These are phyloP conservation scores for Colletotrichum chlorophyti DNA, from an alignment of 2,329 filamentous ascomycete species.

Conservation along the genomic window DNA sequence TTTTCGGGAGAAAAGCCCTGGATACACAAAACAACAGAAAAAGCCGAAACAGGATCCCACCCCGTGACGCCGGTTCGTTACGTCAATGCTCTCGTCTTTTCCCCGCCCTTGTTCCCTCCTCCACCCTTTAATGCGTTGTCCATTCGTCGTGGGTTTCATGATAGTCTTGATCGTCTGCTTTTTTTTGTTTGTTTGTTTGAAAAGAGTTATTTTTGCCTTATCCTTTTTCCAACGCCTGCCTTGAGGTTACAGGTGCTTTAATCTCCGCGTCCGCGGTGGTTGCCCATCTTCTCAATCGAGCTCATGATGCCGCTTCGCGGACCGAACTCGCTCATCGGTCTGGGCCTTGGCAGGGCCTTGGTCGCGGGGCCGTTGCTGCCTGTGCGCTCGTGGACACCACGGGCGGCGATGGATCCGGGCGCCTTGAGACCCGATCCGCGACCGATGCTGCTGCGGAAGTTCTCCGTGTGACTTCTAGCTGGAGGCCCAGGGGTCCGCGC, in stretches of 20 bases:
- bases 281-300: slow-evolving; percentile 89
- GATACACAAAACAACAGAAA: slow-evolving; percentile 5
- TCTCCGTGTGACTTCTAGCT: slow-evolving; percentile 35
- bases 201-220: too few species aligned
- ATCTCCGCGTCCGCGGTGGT: slow-evolving; percentile 54
- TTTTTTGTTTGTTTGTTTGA: slow-evolving; percentile 17
- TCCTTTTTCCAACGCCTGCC: too few species aligned
- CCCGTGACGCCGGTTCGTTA: slow-evolving; percentile 28
- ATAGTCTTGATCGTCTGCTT: slow-evolving; percentile 24
- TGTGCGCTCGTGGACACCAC: slow-evolving; percentile 55
- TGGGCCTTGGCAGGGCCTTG: slow-evolving; percentile 48
- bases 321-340: slow-evolving; percentile 56
- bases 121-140: slow-evolving; percentile 17
- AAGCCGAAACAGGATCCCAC: slow-evolving; percentile 19
- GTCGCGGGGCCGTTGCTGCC: slow-evolving; percentile 45
- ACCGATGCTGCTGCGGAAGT: slow-evolving; percentile 61
- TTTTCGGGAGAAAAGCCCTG: background rate
- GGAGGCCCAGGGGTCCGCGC: slow-evolving; percentile 27
- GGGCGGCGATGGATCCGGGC: slow-evolving; percentile 58
- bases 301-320: slow-evolving; percentile 77
- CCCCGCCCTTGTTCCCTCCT: background rate
- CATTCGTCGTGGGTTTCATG: too few species aligned
- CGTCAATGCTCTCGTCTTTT: slow-evolving; percentile 15
- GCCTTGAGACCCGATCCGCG: slow-evolving; percentile 66
- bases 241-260: too few species aligned